Conservation (phyloP, 805 yeast species). For the Zygotorulaspora florentina region DNA sequence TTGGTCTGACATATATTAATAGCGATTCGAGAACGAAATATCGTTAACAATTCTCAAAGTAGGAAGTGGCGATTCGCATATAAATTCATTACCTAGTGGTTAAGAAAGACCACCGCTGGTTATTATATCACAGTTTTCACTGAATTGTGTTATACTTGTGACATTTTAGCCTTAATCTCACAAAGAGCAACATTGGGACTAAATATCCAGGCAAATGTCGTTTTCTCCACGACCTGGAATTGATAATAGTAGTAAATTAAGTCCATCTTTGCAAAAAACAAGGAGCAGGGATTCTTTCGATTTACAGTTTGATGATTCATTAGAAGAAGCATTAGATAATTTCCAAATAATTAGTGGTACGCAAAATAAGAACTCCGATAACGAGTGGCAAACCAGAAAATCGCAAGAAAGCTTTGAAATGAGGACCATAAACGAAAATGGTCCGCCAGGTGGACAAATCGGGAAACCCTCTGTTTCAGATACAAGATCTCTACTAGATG, state of each 20-base stretch:
- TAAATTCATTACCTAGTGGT: too few species aligned
- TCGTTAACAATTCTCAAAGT: too few species aligned
- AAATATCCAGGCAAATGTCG: conserved; percentile 18
- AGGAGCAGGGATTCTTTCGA: conserved; percentile 48
- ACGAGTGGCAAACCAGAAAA: conserved; percentile 29
- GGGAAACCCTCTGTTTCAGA: conserved; percentile 22
- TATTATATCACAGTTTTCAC: too few species aligned
- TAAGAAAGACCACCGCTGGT: too few species aligned
- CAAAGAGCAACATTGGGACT: not conserved
- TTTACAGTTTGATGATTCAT: conserved; percentile 56
- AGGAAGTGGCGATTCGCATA: too few species aligned
- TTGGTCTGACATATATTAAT: too few species aligned
- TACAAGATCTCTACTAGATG: conserved; percentile 16
- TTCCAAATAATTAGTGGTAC: conserved; percentile 40
- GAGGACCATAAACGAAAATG: conserved; percentile 21
- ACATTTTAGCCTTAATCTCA: not conserved
- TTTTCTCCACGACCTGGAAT: conserved; percentile 24
- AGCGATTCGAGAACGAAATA: too few species aligned
- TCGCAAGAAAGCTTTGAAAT: conserved; percentile 29
- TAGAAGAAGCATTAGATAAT: conserved; percentile 60
- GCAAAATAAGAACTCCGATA: conserved; percentile 32
- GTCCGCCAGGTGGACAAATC: conserved; percentile 3
- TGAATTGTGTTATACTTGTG: not conserved
- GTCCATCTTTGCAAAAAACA: conserved; percentile 6
- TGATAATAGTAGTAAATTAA: conserved; percentile 8